phyloP scores from a whole-genome alignment of 1,139 yeast genomes.

The Citeromyces siamensis region DNA sequence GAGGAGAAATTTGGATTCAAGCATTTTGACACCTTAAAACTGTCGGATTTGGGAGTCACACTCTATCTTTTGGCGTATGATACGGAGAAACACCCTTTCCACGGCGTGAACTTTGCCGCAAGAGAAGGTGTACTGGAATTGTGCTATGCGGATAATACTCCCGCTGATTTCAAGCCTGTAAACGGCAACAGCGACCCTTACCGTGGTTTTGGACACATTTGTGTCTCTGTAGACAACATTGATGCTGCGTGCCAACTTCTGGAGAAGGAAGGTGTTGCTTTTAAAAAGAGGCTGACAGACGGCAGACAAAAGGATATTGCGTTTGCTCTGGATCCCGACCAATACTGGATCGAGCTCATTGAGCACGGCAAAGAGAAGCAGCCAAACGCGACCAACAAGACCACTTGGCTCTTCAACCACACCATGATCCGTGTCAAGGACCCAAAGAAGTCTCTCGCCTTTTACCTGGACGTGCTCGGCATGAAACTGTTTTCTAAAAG shows the following conservation, averaged over 20 bases:
- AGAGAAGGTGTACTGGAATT: constrained; percentile 77
- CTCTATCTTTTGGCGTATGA: constrained; percentile 60
- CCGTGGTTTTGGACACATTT: constrained; percentile 91
- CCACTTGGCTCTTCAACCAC: constrained; percentile 65
- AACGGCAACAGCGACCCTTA: constrained; percentile 78
- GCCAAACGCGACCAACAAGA: constrained; percentile 24
- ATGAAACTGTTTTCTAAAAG: constrained; percentile 52
- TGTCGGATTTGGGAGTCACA: constrained; percentile 45
- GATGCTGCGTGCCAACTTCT: constrained; percentile 45
- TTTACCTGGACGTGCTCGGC: constrained; percentile 71
- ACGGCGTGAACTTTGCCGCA: constrained; percentile 40
- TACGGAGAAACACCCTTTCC: constrained; percentile 26
- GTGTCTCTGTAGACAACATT: constrained; percentile 77
- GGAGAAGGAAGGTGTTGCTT: constrained; percentile 48
- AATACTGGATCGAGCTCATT: constrained; percentile 91
- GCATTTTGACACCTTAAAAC: constrained; percentile 36
- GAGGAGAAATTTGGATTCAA: constrained; percentile 65
- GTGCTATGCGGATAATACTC: constrained; percentile 64
- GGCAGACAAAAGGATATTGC: constrained; percentile 93
- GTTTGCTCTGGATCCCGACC: constrained; percentile 89
- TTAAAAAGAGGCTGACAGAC: constrained; percentile 74
- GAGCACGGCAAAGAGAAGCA: constrained; percentile 38
- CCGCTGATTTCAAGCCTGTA: constrained; percentile 38
- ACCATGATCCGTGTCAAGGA: constrained; percentile 91
- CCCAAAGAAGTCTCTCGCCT: constrained; percentile 59